These are phyloP conservation scores for Paramecium caudatum DNA, from an alignment of 73 alveolate genomes.

Conservation along the genomic window DNA sequence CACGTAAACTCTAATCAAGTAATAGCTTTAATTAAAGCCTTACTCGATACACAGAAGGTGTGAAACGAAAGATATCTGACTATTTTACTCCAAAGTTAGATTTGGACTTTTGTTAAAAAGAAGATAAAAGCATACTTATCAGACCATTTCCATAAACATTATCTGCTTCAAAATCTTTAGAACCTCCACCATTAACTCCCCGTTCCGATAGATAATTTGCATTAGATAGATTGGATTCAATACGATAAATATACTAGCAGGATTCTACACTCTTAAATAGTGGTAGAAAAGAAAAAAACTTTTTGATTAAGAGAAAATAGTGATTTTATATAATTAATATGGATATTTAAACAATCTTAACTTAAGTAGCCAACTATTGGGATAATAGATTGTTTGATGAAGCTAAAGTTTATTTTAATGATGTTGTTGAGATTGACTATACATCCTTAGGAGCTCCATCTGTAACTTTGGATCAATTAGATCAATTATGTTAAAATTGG, in stretches of 20 bases:
- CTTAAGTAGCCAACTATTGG: neutral
- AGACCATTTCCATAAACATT: constrained; percentile 5
- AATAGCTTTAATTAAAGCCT: neutral
- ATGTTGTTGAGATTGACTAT: constrained; percentile 40
- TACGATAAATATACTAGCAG: neutral
- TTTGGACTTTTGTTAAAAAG: constrained; percentile 5
- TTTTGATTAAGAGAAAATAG: constrained; percentile 4
- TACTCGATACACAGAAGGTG: neutral
- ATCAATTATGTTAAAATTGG: constrained; percentile 16
- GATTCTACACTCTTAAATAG: neutral
- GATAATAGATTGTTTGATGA: constrained; percentile 12
- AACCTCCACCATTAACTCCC: constrained; percentile 42
- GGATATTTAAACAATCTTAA: neutral
- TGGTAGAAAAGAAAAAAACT: neutral
- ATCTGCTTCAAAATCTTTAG: neutral
- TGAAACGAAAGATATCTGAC: constrained; percentile 16
- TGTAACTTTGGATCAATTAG: neutral
- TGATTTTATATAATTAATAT: constrained; percentile 25
- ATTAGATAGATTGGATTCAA: constrained; percentile 12
- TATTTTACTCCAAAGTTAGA: constrained; percentile 34
- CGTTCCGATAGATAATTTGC: neutral
- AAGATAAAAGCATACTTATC: neutral
- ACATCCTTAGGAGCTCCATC: constrained; percentile 51
- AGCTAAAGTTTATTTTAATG: neutral
- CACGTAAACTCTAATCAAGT: neutral